phyloP scores from a whole-genome alignment of 177 flowering plant species.

The Vitis hybrid region DNA sequence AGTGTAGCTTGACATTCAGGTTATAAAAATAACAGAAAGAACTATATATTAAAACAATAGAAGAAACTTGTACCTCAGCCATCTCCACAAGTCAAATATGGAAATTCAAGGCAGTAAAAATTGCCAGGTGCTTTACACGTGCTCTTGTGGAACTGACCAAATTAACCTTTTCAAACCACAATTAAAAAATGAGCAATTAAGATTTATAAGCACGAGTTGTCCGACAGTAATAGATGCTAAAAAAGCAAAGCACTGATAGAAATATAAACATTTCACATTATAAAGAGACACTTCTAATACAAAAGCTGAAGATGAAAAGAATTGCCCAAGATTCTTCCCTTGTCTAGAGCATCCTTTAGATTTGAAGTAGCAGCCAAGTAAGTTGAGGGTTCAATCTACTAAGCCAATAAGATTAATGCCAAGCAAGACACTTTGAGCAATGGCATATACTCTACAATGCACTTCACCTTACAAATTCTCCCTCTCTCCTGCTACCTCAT shows the following conservation, averaged over 20 bases:
- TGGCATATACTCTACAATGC: too few relatives aligned
- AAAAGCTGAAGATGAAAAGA: too few relatives aligned
- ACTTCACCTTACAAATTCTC: too few relatives aligned
- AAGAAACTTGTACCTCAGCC: constrained; percentile 21
- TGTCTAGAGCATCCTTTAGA: too few relatives aligned
- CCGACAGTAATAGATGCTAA: neutral
- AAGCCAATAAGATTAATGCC: too few relatives aligned
- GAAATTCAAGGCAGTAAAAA: neutral
- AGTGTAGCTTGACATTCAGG: neutral
- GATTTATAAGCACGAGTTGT: neutral
- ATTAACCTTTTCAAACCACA: constrained; percentile 6
- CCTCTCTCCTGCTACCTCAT: too few relatives aligned
- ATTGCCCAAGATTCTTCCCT: too few relatives aligned
- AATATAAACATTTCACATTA: neutral
- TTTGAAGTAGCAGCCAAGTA: too few relatives aligned
- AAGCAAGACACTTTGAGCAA: too few relatives aligned
- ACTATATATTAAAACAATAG: neutral
- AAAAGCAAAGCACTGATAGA: neutral
- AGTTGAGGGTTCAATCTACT: too few relatives aligned
- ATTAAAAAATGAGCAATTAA: neutral
- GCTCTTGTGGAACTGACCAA: constrained; percentile 1
- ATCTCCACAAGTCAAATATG: neutral
- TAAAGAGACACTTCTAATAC: neutral
- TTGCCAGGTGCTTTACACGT: neutral
- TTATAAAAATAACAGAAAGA: neutral